phyloP scores from a whole-genome alignment of 768 basidiomycete genomes.

The Crassisporium funariophilum region DNA sequence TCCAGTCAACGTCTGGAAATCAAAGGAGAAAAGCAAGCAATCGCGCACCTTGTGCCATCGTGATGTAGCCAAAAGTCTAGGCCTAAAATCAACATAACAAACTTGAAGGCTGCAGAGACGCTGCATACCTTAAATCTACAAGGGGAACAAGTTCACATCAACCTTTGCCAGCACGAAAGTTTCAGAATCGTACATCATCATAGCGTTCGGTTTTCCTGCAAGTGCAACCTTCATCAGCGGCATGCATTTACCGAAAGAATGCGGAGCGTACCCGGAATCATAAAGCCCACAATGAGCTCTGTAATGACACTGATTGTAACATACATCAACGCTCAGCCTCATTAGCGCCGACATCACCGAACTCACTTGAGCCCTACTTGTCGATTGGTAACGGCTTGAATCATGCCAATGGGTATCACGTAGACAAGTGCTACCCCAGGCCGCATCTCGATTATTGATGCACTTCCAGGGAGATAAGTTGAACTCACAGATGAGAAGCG shows the following conservation, averaged over 20 bases:
- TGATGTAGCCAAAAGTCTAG: conserved; percentile 67
- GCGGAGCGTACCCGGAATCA: conserved; percentile 38
- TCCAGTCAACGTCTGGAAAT: too few species aligned
- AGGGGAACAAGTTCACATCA: conserved; percentile 2
- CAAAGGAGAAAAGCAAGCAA: too few species aligned
- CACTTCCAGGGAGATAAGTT: conserved; percentile 1
- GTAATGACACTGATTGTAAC: conserved; percentile 56
- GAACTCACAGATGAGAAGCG: conserved; percentile 44
- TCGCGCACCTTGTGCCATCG: conserved; percentile 51
- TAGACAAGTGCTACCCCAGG: conserved; percentile 48
- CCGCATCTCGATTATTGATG: conserved; percentile 3
- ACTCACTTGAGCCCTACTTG: conserved; percentile 60
- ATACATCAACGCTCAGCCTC: conserved; percentile 2
- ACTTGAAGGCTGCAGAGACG: background rate
- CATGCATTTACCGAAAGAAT: conserved; percentile 4
- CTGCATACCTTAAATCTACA: conserved; percentile 40
- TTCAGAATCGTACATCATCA: conserved; percentile 59
- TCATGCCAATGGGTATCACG: conserved; percentile 74
- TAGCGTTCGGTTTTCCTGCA: conserved; percentile 67
- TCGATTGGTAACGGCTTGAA: conserved; percentile 81
- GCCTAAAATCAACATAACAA: conserved; percentile 31
- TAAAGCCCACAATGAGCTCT: conserved; percentile 70
- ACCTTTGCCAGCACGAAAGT: background rate
- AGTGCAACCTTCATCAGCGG: too few species aligned
- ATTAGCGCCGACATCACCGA: background rate